Evolutionary conservation across 2,329 filamentous ascomycete species (phyloP), one percentile per base, ranked within the genome.

Genomic region (Botrytis fragariae): DNA sequence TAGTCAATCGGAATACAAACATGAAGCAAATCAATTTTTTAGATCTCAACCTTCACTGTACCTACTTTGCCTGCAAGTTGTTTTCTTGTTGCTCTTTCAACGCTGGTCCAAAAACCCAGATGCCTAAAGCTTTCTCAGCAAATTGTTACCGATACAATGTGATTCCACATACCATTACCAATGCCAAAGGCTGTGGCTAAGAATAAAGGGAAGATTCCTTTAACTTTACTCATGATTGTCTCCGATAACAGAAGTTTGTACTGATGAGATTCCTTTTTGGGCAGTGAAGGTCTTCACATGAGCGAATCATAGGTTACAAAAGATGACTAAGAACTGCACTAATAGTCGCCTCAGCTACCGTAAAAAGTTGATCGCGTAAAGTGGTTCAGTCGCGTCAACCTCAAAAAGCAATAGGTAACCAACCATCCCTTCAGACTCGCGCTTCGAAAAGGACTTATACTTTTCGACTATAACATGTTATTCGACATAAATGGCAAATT

Each of bases 21-120:
- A 44, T 25, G 14, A 45, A 57, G 10, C n/a, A 59, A 44, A 35
- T 32, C 20, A 14, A 12, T 42, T 7, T 29, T n/a, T 16, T 7
- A n/a, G 18, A 29, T 9, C 14, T 29, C n/a, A 57, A 18, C 45
- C 42, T 32, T 22, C 6, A 14, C 14, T 59, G 7, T 12, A 64
- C 73, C 35, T 72, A 80, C 78, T 73, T 76, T 63, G 72, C 71
- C 71, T 77, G 57, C 29, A 73, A 73, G 16, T 75, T 67, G 48
- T 76, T 77, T 48, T 78, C 74, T 44, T 75, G 48, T 45, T 77
- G 74, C 32, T 79, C 78, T 76, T 78, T 78, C 37, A 81, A 77
- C 25, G 76, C 75, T 60, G 80, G 79, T n/a, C 76, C 78, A 72
- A 81, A 81, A 37, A 78, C 76, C 72, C 73, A 79, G 59, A 81